Evolutionary conservation across 1,284 basidiomycete genomes (phyloP).

Genomic region (Tilletia caries): DNA sequence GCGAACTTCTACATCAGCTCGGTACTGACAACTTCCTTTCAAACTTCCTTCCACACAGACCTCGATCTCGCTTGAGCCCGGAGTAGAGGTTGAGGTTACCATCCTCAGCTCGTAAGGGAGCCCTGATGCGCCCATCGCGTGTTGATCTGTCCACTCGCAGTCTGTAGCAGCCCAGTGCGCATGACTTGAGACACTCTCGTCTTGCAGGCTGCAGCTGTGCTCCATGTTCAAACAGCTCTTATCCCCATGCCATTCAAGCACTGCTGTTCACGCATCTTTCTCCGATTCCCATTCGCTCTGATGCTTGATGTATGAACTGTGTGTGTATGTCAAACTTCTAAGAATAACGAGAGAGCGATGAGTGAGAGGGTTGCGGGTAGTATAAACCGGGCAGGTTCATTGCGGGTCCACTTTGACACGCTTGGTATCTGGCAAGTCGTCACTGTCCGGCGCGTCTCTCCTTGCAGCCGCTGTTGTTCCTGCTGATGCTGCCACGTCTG

Average conservation of each 20-base stretch:
- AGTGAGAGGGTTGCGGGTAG: too few relatives aligned
- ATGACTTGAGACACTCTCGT: too few relatives aligned
- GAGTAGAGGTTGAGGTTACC: conserved; percentile 99
- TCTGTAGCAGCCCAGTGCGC: not conserved
- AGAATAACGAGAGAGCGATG: too few relatives aligned
- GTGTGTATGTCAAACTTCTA: too few relatives aligned
- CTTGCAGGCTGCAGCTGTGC: too few relatives aligned
- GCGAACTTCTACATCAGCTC: not conserved
- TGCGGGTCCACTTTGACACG: not conserved
- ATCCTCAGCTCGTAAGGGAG: conserved; percentile 64
- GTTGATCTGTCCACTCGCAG: not conserved
- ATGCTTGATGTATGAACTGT: too few relatives aligned
- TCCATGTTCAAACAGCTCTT: too few relatives aligned
- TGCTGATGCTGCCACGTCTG: not conserved
- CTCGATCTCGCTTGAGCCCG: conserved; percentile 95
- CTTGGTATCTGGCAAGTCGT: not conserved
- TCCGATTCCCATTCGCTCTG: too few relatives aligned
- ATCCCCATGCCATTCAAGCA: too few relatives aligned
- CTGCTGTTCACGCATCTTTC: too few relatives aligned
- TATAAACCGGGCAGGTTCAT: too few relatives aligned
- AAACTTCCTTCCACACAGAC: conserved; percentile 63
- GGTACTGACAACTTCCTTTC: not conserved
- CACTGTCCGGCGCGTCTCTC: not conserved
- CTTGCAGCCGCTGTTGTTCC: not conserved
- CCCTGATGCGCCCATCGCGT: not conserved